Conservation (phyloP, 768 basidiomycete genomes). For the Auriscalpium microsporum region DNA sequence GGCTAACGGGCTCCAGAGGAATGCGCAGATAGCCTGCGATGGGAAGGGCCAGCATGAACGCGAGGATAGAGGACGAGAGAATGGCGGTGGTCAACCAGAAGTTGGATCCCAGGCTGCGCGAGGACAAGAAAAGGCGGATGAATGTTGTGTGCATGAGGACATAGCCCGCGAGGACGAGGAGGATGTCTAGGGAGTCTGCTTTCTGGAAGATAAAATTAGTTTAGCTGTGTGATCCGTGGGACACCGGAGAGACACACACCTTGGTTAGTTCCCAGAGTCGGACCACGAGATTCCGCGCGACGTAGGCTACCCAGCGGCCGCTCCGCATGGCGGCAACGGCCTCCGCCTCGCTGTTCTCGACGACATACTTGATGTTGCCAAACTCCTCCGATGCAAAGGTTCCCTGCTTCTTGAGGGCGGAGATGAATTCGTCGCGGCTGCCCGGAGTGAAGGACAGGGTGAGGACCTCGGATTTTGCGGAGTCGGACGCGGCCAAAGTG, state of each 20-base stretch:
- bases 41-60: conserved; percentile 79
- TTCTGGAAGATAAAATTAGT: conserved; percentile 37
- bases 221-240: not conserved
- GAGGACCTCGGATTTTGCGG: conserved; percentile 32
- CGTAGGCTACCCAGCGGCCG: conserved; percentile 86
- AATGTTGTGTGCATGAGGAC: conserved; percentile 95
- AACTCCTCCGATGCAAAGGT: conserved; percentile 24
- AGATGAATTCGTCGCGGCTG: conserved; percentile 42
- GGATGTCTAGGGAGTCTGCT: conserved; percentile 92
- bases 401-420: conserved; percentile 26
- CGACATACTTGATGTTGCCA: conserved; percentile 40
- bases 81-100: conserved; percentile 72
- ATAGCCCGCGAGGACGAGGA: conserved; percentile 90
- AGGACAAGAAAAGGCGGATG: conserved; percentile 81
- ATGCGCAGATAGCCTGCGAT: conserved; percentile 69
- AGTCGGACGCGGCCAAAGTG: conserved; percentile 26
- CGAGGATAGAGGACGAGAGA: conserved; percentile 70
- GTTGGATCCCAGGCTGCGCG: conserved; percentile 73
- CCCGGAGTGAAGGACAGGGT: conserved; percentile 46
- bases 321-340: conserved; percentile 69
- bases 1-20: conserved; percentile 83
- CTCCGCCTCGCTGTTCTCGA: conserved; percentile 38
- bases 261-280: conserved; percentile 85
- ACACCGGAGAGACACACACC: conserved; percentile 29
- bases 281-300: conserved; percentile 60